Evolutionary conservation across 306 rosid species (phyloP), one percentile per base, ranked within the genome.

Genomic region (Ceratonia siliqua): DNA sequence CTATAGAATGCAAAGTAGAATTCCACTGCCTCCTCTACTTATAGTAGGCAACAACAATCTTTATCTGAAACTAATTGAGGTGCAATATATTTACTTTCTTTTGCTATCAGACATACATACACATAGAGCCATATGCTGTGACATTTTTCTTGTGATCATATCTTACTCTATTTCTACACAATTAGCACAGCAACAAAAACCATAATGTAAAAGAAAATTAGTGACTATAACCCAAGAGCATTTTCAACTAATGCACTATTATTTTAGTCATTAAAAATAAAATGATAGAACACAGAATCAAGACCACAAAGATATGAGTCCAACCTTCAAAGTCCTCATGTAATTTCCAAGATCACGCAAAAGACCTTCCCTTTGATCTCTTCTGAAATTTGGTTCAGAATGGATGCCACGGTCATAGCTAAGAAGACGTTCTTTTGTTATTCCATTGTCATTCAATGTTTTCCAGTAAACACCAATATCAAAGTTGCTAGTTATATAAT

Each of bases 331-430:
- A 43, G 99, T 94, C 86, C 91, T 87, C 99, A 92, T 70, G 84
- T 94, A 94, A 80, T 84, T 65, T 69, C 93, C 89, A 46, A 94
- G 90, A 83, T 94, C 96, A 39, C 86, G 91, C 84, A 94, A 80
- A 79, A 94, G 97, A 69, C 96, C 72, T 38, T 88, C 90, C 82
- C 82, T 94, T 78, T 92, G 97, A 66, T 92, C 97, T 81, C 89
- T 76, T 72, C 82, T 80, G 84, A 94, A 92, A 39, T 76, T 82
- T 73, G 99, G 99, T 81, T 92, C 99, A 59, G 85, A 83, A 86
- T 81, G 97, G 79, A 94, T 94, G 72, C 70, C 99, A 61, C 99
- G 97, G 72, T 94, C 99, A 55, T 94, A 94, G 87, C 99, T 94
- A 49, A 94, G 80, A 80, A 94, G 97, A 38, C 97, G 94, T 78